Conservation (phyloP, 148 eudicot species). For the Camellia japonica region DNA sequence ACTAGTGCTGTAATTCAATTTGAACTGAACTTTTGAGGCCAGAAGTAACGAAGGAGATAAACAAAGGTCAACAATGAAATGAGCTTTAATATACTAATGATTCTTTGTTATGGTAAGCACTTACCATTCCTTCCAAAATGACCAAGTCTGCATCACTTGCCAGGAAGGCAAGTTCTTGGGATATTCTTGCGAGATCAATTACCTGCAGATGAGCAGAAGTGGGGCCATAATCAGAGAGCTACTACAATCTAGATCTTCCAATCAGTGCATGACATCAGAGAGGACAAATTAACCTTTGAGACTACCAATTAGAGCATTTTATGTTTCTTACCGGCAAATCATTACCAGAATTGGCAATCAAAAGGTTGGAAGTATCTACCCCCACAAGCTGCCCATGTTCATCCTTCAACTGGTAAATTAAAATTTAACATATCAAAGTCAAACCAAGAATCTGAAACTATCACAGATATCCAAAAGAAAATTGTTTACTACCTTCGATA, state of each 20-base stretch:
- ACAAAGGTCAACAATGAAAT: background rate
- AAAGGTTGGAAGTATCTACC: slow-evolving; percentile 76
- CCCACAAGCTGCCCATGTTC: slow-evolving; percentile 78
- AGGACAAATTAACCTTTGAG: background rate
- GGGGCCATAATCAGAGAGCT: slow-evolving; percentile 8
- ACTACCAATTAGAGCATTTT: slow-evolving; percentile 1
- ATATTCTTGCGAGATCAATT: slow-evolving; percentile 79
- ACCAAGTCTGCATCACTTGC: slow-evolving; percentile 94
- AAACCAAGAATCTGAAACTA: background rate
- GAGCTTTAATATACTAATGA: background rate
- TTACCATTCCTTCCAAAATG: slow-evolving; percentile 96
- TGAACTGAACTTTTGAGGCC: background rate
- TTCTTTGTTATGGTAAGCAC: slow-evolving; percentile 19
- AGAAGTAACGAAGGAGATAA: background rate
- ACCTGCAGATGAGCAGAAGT: slow-evolving; percentile 47
- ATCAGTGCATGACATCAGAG: background rate
- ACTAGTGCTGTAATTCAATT: background rate
- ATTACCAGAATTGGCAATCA: slow-evolving; percentile 92
- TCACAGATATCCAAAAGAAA: background rate
- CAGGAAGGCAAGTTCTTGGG: slow-evolving; percentile 90
- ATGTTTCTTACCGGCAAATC: slow-evolving; percentile 86
- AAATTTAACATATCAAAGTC: slow-evolving; percentile 6
- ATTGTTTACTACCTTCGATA: slow-evolving; percentile 61
- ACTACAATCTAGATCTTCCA: slow-evolving; percentile 8
- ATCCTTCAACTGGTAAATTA: slow-evolving; percentile 73